These are phyloP conservation scores for Aspergillus eucalypticola DNA, from an alignment of 2,329 filamentous ascomycete species.

Conservation along the genomic window DNA sequence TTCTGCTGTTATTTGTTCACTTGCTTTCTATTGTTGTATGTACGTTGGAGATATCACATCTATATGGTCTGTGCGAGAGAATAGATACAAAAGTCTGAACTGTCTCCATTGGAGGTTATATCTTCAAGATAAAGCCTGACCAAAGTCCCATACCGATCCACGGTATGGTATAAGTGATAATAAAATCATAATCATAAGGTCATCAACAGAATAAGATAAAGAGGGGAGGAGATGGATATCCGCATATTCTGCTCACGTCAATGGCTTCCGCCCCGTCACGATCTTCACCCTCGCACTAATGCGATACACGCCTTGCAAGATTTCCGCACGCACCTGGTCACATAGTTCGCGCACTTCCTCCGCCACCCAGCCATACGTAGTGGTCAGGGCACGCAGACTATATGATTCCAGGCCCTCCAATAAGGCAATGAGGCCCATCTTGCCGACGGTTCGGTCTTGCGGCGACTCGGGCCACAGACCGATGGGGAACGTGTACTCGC, in stretches of 20 bases:
- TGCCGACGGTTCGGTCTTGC: slow-evolving; percentile 39
- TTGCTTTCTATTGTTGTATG: neutral
- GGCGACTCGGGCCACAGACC: slow-evolving; percentile 40
- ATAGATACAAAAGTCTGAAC: neutral
- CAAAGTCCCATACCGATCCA: too few species aligned
- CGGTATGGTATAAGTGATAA: too few species aligned
- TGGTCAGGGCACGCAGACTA: slow-evolving; percentile 40
- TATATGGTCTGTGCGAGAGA: neutral
- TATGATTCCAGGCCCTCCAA: slow-evolving; percentile 44
- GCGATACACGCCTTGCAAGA: slow-evolving; percentile 29
- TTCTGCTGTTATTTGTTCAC: neutral
- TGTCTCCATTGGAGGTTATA: neutral
- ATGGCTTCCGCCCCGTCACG: slow-evolving; percentile 33
- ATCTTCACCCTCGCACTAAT: slow-evolving; percentile 30
- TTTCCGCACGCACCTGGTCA: slow-evolving; percentile 40
- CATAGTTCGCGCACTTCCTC: slow-evolving; percentile 39
- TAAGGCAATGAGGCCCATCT: slow-evolving; percentile 44
- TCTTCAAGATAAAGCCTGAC: neutral
- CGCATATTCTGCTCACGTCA: neutral
- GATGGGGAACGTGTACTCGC: slow-evolving; percentile 41
- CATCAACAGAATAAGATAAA: too few species aligned
- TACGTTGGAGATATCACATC: neutral
- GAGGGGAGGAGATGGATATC: too few species aligned
- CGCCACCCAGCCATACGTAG: slow-evolving; percentile 33
- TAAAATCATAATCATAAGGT: too few species aligned